Conservation (phyloP, 257 asterid species). For the Solanum chiquidenum region DNA sequence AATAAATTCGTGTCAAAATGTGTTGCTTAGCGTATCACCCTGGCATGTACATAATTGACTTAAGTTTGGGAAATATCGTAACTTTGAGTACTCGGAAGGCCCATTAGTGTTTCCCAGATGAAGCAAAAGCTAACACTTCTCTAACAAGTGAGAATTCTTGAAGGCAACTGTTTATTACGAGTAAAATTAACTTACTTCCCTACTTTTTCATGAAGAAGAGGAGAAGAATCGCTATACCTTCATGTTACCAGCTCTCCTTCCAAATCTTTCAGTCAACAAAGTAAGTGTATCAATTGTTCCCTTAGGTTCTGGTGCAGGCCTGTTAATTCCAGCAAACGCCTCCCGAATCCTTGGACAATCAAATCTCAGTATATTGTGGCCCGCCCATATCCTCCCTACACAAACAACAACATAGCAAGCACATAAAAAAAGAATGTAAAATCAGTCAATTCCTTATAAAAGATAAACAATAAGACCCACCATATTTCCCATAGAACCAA, state of each 20-base stretch:
- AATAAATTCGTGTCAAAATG: background rate
- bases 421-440: background rate
- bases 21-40: background rate
- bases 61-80: background rate
- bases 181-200: background rate
- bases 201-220: background rate
- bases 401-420: background rate
- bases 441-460: background rate
- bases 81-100: background rate
- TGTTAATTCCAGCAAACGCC: constrained; percentile 19
- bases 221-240: constrained; percentile 6
- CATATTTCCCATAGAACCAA: background rate
- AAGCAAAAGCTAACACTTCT: background rate
- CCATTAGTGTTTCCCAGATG: background rate
- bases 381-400: constrained; percentile 21
- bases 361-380: constrained; percentile 19
- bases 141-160: background rate
- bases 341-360: constrained; percentile 18
- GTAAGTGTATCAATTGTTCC: constrained; percentile 21
- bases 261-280: constrained; percentile 15
- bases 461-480: background rate
- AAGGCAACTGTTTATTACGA: background rate
- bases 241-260: constrained; percentile 26
- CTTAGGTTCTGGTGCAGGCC: constrained; percentile 18
- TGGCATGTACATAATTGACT: background rate